These are phyloP conservation scores for Flueggea neowawraea DNA, from an alignment of 441 rosid genomes.

Conservation along the genomic window DNA sequence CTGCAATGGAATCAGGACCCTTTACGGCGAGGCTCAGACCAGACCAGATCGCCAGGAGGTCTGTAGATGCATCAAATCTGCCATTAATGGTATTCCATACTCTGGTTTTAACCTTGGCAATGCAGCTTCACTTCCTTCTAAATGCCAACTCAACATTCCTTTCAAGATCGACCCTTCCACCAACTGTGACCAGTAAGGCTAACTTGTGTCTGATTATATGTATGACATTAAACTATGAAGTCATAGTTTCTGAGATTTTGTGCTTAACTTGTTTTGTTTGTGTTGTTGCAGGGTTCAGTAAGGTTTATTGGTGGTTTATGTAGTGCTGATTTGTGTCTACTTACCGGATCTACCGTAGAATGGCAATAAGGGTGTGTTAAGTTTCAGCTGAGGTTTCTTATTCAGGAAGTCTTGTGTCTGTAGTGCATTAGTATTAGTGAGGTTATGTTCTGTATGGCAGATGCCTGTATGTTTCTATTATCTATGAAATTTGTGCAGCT, in stretches of 20 bases:
- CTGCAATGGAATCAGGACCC: constrained; percentile 37
- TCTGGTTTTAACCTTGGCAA: constrained; percentile 20
- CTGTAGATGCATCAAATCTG: constrained; percentile 42
- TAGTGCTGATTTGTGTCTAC: too few species aligned
- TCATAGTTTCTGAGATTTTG: not conserved
- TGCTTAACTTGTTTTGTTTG: not conserved
- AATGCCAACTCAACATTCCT: constrained; percentile 36
- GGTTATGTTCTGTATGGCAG: too few species aligned
- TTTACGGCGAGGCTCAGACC: constrained; percentile 32
- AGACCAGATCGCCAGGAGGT: constrained; percentile 31
- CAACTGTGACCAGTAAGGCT: constrained; percentile 16
- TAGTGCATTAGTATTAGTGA: too few species aligned
- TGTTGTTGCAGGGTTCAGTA: too few species aligned
- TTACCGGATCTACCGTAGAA: too few species aligned
- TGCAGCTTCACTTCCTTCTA: constrained; percentile 34
- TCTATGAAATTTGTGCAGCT: too few species aligned
- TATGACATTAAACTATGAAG: not conserved
- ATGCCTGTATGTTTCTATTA: too few species aligned
- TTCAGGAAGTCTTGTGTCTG: too few species aligned
- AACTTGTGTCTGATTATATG: not conserved
- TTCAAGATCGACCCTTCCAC: constrained; percentile 25
- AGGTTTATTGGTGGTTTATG: too few species aligned
- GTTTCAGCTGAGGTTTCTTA: too few species aligned
- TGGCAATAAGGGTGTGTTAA: too few species aligned
- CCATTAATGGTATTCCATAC: constrained; percentile 16